Percentiles rank a stretch among this genome's conserved stretches.
Conservation (phyloP, 2,329 filamentous ascomycete genomes). For the Purpureocillium takamizusanense region DNA sequence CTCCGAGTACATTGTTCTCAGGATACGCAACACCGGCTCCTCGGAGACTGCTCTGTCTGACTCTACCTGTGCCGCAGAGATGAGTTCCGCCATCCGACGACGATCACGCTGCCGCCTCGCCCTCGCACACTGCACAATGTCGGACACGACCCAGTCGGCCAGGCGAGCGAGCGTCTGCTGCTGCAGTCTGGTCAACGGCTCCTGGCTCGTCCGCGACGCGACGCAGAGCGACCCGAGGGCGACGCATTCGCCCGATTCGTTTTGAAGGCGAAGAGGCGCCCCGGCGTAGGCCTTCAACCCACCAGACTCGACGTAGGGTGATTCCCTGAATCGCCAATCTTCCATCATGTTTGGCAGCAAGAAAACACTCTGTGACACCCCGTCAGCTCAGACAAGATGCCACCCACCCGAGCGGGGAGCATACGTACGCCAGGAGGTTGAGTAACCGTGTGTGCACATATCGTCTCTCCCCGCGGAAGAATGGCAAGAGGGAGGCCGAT, state of each 20-base stretch:
- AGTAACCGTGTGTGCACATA: constrained; percentile 34
- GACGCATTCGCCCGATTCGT: constrained; percentile 27
- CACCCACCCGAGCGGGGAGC: too few relatives aligned
- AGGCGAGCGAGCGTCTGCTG: constrained; percentile 16
- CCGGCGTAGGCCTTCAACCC: constrained; percentile 32
- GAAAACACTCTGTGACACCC: constrained; percentile 22
- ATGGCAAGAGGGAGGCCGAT: constrained; percentile 29
- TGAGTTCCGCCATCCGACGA: constrained; percentile 24
- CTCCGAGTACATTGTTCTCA: too few relatives aligned
- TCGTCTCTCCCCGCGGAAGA: constrained; percentile 33
- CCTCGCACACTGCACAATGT: constrained; percentile 28
- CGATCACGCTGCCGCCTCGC: constrained; percentile 28
- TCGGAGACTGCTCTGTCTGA: too few relatives aligned
- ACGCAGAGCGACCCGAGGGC: constrained; percentile 34
- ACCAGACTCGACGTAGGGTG: constrained; percentile 28
- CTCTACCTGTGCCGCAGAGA: constrained; percentile 15
- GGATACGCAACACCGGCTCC: too few relatives aligned
- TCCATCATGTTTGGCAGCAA: constrained; percentile 28
- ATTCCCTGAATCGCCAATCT: constrained; percentile 34
- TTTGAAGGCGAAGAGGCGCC: constrained; percentile 26
- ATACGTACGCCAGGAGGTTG: constrained; percentile 18
- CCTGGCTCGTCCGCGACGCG: constrained; percentile 23
- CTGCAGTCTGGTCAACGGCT: constrained; percentile 18
- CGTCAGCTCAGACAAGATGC: not conserved
- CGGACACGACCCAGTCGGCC: constrained; percentile 25